Base-by-base conservation (phyloP, 371 early-diverging fungal genomes). In the Polyrhizophydium stewartii region DNA sequence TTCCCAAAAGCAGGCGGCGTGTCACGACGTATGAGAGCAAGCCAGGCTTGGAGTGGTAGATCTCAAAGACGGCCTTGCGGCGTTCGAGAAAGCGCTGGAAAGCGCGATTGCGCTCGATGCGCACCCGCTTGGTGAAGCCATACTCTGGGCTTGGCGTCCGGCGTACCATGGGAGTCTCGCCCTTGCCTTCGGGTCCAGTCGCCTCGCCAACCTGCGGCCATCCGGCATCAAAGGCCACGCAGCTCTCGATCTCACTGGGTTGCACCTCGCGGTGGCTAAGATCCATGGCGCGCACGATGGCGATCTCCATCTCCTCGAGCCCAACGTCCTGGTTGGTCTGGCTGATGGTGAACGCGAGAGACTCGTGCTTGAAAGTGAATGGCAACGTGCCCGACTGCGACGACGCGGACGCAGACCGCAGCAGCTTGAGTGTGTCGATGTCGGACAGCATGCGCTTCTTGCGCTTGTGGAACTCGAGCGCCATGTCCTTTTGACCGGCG, bases 211-310 rank as follows among this genome's bases (percentile, higher is more conserved):
- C 87, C 1, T 81, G 76, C 10, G 89, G 89, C 89, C 89, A 89
- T 27, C 90, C 83, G 22, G 89, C 60, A 67, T 91, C 89, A 81
- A 78, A 91, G 1, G 70, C 59, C 0, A 89, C 88, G 70, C 76
- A 87, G 1, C 83, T 77, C 12, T 87, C 86, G n/a, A 92, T 61
- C 16, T 84, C 79, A 22, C 25, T 63, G 17, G 38, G 12, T 13
- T 3, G 13, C 0, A 86, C 77, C 40, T 84, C 87, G 53, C 82
- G 67, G 2, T 70, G 76, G 6, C 81, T 79, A 28, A 89, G 53
- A 53, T 83, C 85, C 53, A 64, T 74, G 0, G 85, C 88, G 24
- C 79, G 59, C 24, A 79, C 70, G 25, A 91, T 77, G 22, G 67
- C 62, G 6, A 92, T 69, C 53, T 87, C 85, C 75, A 88, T 70